phyloP scores from a whole-genome alignment of 2,329 filamentous ascomycete species.

The Penicillium sumatraense region DNA sequence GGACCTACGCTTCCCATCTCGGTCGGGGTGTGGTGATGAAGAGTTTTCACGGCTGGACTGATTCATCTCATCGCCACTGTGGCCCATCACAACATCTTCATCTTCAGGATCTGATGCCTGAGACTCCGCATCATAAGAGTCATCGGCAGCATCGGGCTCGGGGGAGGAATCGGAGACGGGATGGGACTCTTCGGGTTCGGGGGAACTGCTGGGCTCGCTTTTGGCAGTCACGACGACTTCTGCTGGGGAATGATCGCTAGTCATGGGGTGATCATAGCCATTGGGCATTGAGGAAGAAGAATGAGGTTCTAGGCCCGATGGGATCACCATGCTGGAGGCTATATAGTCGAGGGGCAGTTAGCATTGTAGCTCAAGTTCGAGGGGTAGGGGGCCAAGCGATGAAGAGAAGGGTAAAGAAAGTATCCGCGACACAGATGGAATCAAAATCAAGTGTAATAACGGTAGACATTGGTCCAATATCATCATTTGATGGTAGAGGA shows the following conservation, averaged over 20 bases:
- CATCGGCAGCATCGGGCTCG: slow-evolving; percentile 45
- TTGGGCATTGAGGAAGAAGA: slow-evolving; percentile 40
- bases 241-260: slow-evolving; percentile 29
- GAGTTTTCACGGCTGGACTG: slow-evolving; percentile 63
- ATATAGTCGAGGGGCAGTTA: slow-evolving; percentile 42
- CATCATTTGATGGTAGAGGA: slow-evolving; percentile 40
- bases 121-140: slow-evolving; percentile 44
- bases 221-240: slow-evolving; percentile 49
- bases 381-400: slow-evolving; percentile 23
- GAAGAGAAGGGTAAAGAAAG: slow-evolving; percentile 28
- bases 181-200: slow-evolving; percentile 67
- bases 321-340: slow-evolving; percentile 53
- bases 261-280: slow-evolving; percentile 35
- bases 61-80: slow-evolving; percentile 59
- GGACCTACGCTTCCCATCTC: slow-evolving; percentile 74
- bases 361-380: slow-evolving; percentile 44
- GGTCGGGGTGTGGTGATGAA: slow-evolving; percentile 72
- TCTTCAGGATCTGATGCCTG: slow-evolving; percentile 52
- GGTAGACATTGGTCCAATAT: slow-evolving; percentile 31
- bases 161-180: slow-evolving; percentile 55
- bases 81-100: slow-evolving; percentile 75
- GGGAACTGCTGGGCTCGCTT: slow-evolving; percentile 79
- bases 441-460: slow-evolving; percentile 29
- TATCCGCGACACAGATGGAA: slow-evolving; percentile 40
- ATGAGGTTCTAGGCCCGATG: slow-evolving; percentile 42